Evolutionary conservation across 805 yeast genomes (phyloP), one percentile per base, ranked within the genome.

Genomic region (Metschnikowia kunwiensis): DNA sequence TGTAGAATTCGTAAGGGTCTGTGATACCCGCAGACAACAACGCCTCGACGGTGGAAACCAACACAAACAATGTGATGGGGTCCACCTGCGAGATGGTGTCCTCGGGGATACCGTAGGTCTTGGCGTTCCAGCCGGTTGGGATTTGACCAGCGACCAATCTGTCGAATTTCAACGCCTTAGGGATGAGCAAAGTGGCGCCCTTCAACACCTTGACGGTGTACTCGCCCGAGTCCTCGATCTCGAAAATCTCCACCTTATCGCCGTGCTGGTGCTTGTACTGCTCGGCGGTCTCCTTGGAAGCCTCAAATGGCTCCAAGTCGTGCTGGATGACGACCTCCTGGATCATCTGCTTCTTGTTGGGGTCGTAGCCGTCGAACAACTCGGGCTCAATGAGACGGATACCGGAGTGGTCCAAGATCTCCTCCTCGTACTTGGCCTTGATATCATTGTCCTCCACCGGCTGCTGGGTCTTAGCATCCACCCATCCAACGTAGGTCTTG

Each of bases 91-190:
- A 72, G 51, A 87, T 80, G 49, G 84, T 82, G 59, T 93, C 99
- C 45, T 91, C 97, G 32, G 91, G 73, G 50, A 93, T 84, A 79
- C 99, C 99, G 59, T 89, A 93, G 40, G 82, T 80, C 60, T 78
- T 81, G 34, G 98, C 96, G 60, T 87, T 73, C 99, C 99, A 93
- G 58, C 99, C 99, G 30, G 95, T 82, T 57, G 99, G 99, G 51
- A 93, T 82, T 75, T 93, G 99, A 61, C 91, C 94, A 36, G 91
- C 89, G 38, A 77, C 86, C 62, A 83, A 65, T 65, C 93, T 75
- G 65, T 83, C 87, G 53, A 75, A 77, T 60, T 71, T 68, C 53
- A 78, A 72, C 10, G 91, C 91, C 74, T 93, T 93, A 63, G 99
- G 98, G 66, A 93, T 78, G 63, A 68, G 79, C 52, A 93, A 75